These are phyloP conservation scores for Tolypocladium paradoxum DNA, from an alignment of 2,329 filamentous ascomycete genomes.

Conservation along the genomic window DNA sequence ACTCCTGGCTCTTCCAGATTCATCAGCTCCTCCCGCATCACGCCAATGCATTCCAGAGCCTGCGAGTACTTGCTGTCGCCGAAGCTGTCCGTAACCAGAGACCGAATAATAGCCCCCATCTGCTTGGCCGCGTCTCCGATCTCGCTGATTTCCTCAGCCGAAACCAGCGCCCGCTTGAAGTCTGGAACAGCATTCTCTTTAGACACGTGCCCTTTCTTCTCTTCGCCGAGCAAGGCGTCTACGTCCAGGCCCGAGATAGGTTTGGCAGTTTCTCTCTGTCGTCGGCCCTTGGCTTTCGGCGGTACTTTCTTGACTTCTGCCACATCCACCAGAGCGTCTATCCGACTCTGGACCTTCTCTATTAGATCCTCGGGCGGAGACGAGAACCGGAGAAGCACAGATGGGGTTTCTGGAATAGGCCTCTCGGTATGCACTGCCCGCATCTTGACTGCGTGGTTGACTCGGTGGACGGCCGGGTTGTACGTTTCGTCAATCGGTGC, in stretches of 20 bases:
- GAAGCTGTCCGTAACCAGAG: slow-evolving; percentile 60
- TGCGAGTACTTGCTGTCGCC: slow-evolving; percentile 65
- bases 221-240: slow-evolving; percentile 61
- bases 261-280: slow-evolving; percentile 59
- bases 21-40: slow-evolving; percentile 67
- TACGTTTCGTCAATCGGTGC: slow-evolving; percentile 71
- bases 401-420: slow-evolving; percentile 48
- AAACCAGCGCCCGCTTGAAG: slow-evolving; percentile 69
- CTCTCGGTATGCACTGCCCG: slow-evolving; percentile 66
- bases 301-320: slow-evolving; percentile 85
- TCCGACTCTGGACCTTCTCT: slow-evolving; percentile 39
- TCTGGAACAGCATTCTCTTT: slow-evolving; percentile 74
- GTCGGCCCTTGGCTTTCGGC: slow-evolving; percentile 65
- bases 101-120: slow-evolving; percentile 60
- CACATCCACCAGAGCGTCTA: slow-evolving; percentile 54
- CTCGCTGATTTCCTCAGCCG: slow-evolving; percentile 46
- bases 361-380: slow-evolving; percentile 59
- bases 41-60: slow-evolving; percentile 64
- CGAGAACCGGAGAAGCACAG: slow-evolving; percentile 62
- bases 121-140: slow-evolving; percentile 62
- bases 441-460: slow-evolving; percentile 75
- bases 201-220: slow-evolving; percentile 32
- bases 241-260: slow-evolving; percentile 87
- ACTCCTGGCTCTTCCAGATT: slow-evolving; percentile 63
- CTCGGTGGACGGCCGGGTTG: slow-evolving; percentile 76